These are phyloP conservation scores for Kwoniella europaea DNA, from an alignment of 768 basidiomycete genomes.

Conservation along the genomic window DNA sequence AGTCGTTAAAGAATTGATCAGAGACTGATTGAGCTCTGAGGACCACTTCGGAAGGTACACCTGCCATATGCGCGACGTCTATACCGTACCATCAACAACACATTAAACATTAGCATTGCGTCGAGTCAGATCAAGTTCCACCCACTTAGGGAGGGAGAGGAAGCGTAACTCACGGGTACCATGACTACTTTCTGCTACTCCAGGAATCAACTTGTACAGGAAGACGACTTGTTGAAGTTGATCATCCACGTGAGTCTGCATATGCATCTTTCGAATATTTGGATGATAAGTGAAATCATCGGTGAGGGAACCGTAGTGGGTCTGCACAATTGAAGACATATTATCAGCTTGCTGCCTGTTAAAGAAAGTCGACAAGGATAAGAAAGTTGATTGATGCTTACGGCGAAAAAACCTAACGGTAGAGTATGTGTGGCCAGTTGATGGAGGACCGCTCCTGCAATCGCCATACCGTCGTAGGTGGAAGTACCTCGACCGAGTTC, in stretches of 20 bases:
- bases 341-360: slow-evolving; percentile 1
- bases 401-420: slow-evolving; percentile 89
- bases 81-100: neutral
- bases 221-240: slow-evolving; percentile 81
- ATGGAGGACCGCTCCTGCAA: slow-evolving; percentile 92
- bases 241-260: slow-evolving; percentile 92
- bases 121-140: slow-evolving; percentile 48
- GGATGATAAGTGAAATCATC: slow-evolving; percentile 92
- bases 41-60: slow-evolving; percentile 80
- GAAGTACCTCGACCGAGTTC: slow-evolving; percentile 95
- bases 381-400: slow-evolving; percentile 23
- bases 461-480: slow-evolving; percentile 98
- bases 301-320: slow-evolving; percentile 93
- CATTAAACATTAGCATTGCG: neutral
- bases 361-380: neutral
- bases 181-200: slow-evolving; percentile 55
- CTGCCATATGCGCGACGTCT: slow-evolving; percentile 87
- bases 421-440: slow-evolving; percentile 90
- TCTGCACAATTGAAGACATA: slow-evolving; percentile 55
- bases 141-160: slow-evolving; percentile 52
- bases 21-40: slow-evolving; percentile 86
- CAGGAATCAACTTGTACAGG: slow-evolving; percentile 82
- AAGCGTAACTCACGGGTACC: slow-evolving; percentile 63
- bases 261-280: slow-evolving; percentile 92
- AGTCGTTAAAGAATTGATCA: slow-evolving; percentile 81